Percentiles rank a stretch among this genome's conserved stretches.
Evolutionary conservation across 306 rosid genomes (phyloP).

Genomic region (Quercus agrifolia): DNA sequence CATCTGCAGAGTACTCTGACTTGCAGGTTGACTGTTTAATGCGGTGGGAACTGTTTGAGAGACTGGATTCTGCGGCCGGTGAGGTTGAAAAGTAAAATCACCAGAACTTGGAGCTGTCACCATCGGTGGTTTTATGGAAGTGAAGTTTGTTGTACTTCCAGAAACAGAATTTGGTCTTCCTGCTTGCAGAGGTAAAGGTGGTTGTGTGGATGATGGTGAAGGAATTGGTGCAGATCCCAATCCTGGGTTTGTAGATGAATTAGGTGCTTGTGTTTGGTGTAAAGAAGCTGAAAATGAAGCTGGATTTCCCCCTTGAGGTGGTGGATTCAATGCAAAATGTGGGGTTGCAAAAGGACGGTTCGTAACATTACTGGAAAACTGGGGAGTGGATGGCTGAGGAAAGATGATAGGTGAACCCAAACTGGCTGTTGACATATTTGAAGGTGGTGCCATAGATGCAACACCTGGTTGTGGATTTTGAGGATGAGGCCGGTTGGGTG

Average conservation of each 20-base stretch:
- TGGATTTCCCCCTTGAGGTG: conserved; percentile 43
- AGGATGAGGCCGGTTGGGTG: conserved; percentile 32
- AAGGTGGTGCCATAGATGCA: conserved; percentile 32
- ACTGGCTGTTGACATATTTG: conserved; percentile 33
- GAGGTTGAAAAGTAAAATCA: conserved; percentile 68
- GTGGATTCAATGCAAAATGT: conserved; percentile 29
- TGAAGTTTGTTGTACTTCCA: conserved; percentile 29
- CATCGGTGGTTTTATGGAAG: conserved; percentile 35
- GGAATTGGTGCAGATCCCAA: conserved; percentile 35
- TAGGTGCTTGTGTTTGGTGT: conserved; percentile 28
- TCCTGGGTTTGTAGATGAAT: conserved; percentile 32
- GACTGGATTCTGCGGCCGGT: conserved; percentile 42
- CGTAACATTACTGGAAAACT: conserved; percentile 1
- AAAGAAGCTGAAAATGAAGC: conserved; percentile 34
- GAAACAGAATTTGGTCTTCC: conserved; percentile 49
- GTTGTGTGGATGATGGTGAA: conserved; percentile 34
- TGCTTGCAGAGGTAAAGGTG: conserved; percentile 43
- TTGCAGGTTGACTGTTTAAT: conserved; percentile 37
- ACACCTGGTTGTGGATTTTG: conserved; percentile 39
- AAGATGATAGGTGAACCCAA: conserved; percentile 17
- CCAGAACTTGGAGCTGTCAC: conserved; percentile 46
- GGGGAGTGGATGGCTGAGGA: conserved; percentile 19
- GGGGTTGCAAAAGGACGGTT: conserved; percentile 24
- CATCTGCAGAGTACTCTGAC: conserved; percentile 34
- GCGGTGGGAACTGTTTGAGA: conserved; percentile 35